These are phyloP conservation scores for Cryptococcus deneoformans DNA, from an alignment of 1,284 basidiomycete species.

Conservation along the genomic window DNA sequence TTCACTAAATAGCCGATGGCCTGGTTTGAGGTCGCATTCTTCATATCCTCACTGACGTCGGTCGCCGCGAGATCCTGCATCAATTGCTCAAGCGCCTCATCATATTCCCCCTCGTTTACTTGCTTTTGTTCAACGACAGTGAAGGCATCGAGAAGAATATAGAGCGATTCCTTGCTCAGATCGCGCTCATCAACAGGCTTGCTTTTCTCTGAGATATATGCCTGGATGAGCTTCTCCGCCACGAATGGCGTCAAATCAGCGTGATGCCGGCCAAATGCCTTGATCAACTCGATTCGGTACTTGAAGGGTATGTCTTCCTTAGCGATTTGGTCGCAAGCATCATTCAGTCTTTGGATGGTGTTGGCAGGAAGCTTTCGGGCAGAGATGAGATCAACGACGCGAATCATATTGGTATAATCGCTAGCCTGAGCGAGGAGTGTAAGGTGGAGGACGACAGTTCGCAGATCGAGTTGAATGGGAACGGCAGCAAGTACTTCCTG, in stretches of 20 bases:
- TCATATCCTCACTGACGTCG: not conserved
- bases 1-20: conserved; percentile 29
- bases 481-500: conserved; percentile 15
- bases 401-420: conserved; percentile 9
- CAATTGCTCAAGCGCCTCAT: conserved; percentile 55
- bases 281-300: conserved; percentile 12
- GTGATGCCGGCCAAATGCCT: conserved; percentile 15
- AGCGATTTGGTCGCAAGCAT: not conserved
- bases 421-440: conserved; percentile 9
- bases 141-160: conserved; percentile 56
- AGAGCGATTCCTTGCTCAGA: not conserved
- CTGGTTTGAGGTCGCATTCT: conserved; percentile 39
- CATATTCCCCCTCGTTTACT: conserved; percentile 22
- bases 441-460: conserved; percentile 8
- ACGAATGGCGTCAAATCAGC: conserved; percentile 5
- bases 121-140: conserved; percentile 62
- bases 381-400: conserved; percentile 2
- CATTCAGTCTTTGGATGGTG: not conserved
- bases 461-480: conserved; percentile 2
- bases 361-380: not conserved
- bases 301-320: conserved; percentile 1
- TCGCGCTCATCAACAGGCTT: conserved; percentile 3
- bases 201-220: conserved; percentile 11
- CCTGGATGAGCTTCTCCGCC: conserved; percentile 17
- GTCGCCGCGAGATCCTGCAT: conserved; percentile 50